Percentiles rank a stretch among this genome's conserved stretches.
phyloP scores from a whole-genome alignment of 2,329 filamentous ascomycete species.

The Mariannaea sp. region DNA sequence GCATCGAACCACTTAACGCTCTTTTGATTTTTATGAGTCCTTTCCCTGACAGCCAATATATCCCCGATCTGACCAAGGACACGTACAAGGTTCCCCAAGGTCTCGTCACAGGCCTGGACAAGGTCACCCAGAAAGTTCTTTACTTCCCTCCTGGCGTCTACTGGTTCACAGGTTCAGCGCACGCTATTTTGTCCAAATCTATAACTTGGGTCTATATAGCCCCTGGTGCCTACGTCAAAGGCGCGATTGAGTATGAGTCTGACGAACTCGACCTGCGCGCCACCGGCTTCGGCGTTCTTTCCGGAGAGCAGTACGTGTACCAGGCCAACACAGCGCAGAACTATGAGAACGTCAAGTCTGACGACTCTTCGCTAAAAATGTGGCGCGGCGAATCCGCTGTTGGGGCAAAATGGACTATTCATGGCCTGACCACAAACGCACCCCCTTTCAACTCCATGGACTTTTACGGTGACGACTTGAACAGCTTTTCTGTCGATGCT shows the following conservation, averaged over 20 bases:
- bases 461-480: slow-evolving; percentile 26
- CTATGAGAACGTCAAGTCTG: slow-evolving; percentile 38
- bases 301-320: slow-evolving; percentile 46
- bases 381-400: slow-evolving; percentile 34
- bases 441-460: slow-evolving; percentile 47
- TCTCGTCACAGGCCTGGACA: slow-evolving; percentile 14
- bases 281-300: slow-evolving; percentile 44
- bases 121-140: slow-evolving; percentile 28
- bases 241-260: slow-evolving; percentile 41
- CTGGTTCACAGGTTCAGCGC: slow-evolving; percentile 34
- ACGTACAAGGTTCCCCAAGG: slow-evolving; percentile 15
- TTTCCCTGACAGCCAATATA: slow-evolving; percentile 23
- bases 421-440: slow-evolving; percentile 41
- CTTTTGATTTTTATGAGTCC: slow-evolving; percentile 41
- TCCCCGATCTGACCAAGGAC: slow-evolving; percentile 13
- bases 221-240: slow-evolving; percentile 45
- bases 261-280: slow-evolving; percentile 35
- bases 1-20: slow-evolving; percentile 7
- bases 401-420: slow-evolving; percentile 32
- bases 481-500: slow-evolving; percentile 26
- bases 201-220: slow-evolving; percentile 38
- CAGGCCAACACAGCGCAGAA: slow-evolving; percentile 41
- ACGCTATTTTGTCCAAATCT: slow-evolving; percentile 23
- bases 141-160: slow-evolving; percentile 42
- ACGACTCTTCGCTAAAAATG: slow-evolving; percentile 40